Base-by-base conservation (phyloP, 2,329 filamentous ascomycete genomes). In the Parascedosporium putredinis region DNA sequence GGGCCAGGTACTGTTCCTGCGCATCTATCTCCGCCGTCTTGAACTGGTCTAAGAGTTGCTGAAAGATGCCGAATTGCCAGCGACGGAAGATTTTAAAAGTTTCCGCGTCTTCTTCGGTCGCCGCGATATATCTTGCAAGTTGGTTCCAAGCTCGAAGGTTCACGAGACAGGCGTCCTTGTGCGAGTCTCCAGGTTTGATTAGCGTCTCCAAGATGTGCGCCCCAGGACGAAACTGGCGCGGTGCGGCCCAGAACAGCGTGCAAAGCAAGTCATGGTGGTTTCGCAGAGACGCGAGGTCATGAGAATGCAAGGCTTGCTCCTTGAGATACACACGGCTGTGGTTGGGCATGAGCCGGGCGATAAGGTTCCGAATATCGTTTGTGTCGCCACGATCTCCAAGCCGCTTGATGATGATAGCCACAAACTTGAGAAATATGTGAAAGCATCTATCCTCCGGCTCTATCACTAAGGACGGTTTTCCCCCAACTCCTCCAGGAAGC, bases 251-350 rank as follows among this genome's bases (percentile, higher is more conserved):
- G 59, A 78, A 85, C 4, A 86, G 67, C 1, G 79, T 82, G 55
- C 76, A 80, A 3, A 86, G 67, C 38, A 86, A 72, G 59, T 86
- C 81, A 52, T 85, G 81, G 52, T 86, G 82, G 53, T 86, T 86
- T 51, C 81, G 69, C 40, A 86, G 64, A 4, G 80, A 79, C 3
- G 79, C 78, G 43, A 85, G 67, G 45, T 86, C 81, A 33, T 73
- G 72, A 55, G 81, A 70, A 51, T 75, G 71, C 9, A 84, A 71
- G 5, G 67, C 70, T 51, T 81, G 72, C 58, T 85, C 81, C 56
- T 81, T 84, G 31, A 76, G 72, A 51, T 81, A 78, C 52, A 82
- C 76, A 8, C 82, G 71, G 54, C 79, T 74, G 55, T 85, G 81
- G 54, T 85, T 85, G 2, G 82, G 82, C 50, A 82, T 70, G 1